These are phyloP conservation scores for Urochloa ruziziensis DNA, from an alignment of 176 grass and related monocot species.

Conservation along the genomic window DNA sequence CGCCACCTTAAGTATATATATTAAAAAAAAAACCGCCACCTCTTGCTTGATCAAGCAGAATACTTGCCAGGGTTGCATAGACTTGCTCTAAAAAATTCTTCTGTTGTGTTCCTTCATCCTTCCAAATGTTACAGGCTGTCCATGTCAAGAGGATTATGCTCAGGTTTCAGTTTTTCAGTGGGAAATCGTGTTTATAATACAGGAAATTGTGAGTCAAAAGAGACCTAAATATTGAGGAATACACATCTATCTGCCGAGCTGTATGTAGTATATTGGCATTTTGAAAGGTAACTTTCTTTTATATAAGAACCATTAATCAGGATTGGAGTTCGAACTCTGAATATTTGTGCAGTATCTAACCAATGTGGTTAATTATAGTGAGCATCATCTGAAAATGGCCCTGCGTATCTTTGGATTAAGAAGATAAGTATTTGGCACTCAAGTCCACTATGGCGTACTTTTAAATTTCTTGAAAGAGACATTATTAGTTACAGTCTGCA, in stretches of 20 bases:
- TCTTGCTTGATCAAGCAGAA: too few relatives aligned
- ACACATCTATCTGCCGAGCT: neutral
- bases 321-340: neutral
- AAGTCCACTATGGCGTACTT: neutral
- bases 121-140: too few relatives aligned
- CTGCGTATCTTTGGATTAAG: neutral
- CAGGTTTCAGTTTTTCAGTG: neutral
- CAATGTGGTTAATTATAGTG: neutral
- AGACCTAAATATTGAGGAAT: neutral
- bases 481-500: neutral
- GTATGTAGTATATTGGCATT: neutral
- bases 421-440: neutral
- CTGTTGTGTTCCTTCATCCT: too few relatives aligned
- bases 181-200: neutral
- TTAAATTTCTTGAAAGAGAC: slow-evolving; percentile 4
- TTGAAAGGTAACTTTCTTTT: neutral
- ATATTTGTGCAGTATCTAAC: neutral
- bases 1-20: too few relatives aligned
- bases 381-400: neutral
- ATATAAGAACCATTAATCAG: neutral
- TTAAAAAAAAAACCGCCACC: too few relatives aligned
- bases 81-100: too few relatives aligned
- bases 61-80: too few relatives aligned
- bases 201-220: neutral
- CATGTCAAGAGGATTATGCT: neutral